Conservation (phyloP, 2,329 filamentous ascomycete genomes). For the Aureobasidium sp. region DNA sequence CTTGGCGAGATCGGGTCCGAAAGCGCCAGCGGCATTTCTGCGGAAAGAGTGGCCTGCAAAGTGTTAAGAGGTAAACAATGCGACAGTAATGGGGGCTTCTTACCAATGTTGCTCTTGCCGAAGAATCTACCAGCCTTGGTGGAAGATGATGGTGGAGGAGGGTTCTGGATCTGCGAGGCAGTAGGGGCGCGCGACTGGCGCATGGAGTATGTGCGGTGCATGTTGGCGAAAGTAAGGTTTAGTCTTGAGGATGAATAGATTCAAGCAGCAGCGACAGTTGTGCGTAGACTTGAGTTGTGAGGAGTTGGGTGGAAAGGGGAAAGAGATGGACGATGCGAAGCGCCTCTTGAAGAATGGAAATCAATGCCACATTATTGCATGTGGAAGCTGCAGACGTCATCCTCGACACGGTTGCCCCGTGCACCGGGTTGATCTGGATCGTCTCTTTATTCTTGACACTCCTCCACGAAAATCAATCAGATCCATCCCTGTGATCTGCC, state of each 20-base stretch:
- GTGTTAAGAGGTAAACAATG: not conserved
- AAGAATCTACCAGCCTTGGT: constrained; percentile 90
- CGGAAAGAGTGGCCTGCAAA: constrained; percentile 58
- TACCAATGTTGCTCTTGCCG: constrained; percentile 75
- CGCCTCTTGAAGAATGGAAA: constrained; percentile 8
- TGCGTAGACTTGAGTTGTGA: constrained; percentile 1
- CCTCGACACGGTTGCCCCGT: not conserved
- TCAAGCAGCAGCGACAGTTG: not conserved
- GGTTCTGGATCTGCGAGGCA: constrained; percentile 83
- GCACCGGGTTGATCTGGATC: not conserved
- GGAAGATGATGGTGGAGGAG: constrained; percentile 80
- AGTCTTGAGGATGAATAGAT: not conserved
- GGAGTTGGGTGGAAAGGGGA: not conserved
- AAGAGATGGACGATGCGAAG: not conserved
- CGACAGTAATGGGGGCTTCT: not conserved
- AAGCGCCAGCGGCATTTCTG: constrained; percentile 65
- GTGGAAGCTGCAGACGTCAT: constrained; percentile 3
- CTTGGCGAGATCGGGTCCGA: constrained; percentile 83
- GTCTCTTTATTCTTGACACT: not conserved
- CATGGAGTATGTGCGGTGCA: constrained; percentile 99
- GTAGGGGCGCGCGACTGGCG: constrained; percentile 94
- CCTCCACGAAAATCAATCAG: constrained; percentile 5
- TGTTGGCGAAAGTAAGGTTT: constrained; percentile 31
- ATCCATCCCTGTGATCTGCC: not conserved
- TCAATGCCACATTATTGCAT: not conserved